Evolutionary conservation across 2,329 filamentous ascomycete genomes (phyloP), one percentile per base, ranked within the genome.

Genomic region (Colletotrichum musae): DNA sequence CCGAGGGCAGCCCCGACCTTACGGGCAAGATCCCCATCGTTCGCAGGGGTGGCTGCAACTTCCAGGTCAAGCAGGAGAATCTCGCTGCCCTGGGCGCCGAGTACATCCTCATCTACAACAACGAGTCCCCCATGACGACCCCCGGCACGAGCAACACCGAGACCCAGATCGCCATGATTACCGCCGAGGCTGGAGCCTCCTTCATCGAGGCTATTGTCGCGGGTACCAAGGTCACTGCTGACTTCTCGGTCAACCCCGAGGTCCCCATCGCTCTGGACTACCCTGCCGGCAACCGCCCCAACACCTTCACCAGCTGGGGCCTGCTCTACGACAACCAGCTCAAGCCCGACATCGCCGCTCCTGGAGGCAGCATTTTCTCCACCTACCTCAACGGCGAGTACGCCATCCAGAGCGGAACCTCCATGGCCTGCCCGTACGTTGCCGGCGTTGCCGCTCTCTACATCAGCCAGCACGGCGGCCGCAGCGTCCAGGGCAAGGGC

Each of bases 401-500:
- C 68, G 80, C 78, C n/a, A 78, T 86, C 12, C 72, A 80, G 16
- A 81, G 77, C 32, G 85, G 85, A 43, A 86, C 85, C 2, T 85
- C 82, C 3, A 86, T 87, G 84, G 79, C 83, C 6, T 79, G 80
- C 54, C 83, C 83, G 6, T 78, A 82, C 57, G 75, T 80, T 5
- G 82, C 83, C 7, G 83, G 78, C 47, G 75, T 78, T 41, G 73
- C 75, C 41, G 79, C 78, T 39, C 74, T 81, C 24, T 81, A 79
- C 50, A 76, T 81, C 60, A 71, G 76, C 6, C 72, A 73, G n/a
- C 70, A 76, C 50, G 80, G 80, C 7, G 78, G 79, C 4, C 77
- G 77, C 26, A 69, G 65, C 5, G 67, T 72, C 1, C 74, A 80
- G 28, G 79, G 78, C 16, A 74, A 76, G 47, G 76, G 70, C 7